Base-by-base conservation (phyloP, 805 yeast species). In the Kodamaea fukazawae region DNA sequence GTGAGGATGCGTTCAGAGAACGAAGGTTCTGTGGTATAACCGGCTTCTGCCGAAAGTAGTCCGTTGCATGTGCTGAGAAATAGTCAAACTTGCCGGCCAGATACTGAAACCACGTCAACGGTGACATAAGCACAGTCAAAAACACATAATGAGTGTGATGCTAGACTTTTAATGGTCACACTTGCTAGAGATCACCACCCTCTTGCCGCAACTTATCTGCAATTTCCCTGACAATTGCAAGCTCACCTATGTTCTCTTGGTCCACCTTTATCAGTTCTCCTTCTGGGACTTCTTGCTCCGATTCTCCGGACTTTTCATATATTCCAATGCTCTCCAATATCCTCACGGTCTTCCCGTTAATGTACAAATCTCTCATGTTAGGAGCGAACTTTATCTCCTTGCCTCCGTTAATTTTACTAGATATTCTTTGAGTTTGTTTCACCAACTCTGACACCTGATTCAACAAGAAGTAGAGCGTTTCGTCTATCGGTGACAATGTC, bases 401-500 rank as follows among this genome's bases (percentile, higher is more conserved):
- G 40, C 56, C 59, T 8, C 46, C 44, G 11, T 52, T 47, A 13
- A 66, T 38, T 55, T 58, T 58, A 22, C 38, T 38, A 29, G 57
- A 52, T 9, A 69, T 48, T 10, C 38, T 43, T n/a, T 49, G 54
- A 1, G 60, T 53, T 38, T 64, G 63, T 5, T 38, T 46, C 4
- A 66, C 53, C 42, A 68, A 57, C n/a, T 55, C 68, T 25, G 64
- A 61, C 6, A 69, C 70, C 47, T 75, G 77, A 14, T 61, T 58
- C 7, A 73, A 48, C 27, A 76, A 46, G 44, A 71, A 76, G 48
- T 65, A 63, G 9, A 76, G 50, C 5, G 73, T 69, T 41, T 76
- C 79, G 40, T 70, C 70, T 12, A 76, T 45, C 3, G 80, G 79
- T 10, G 69, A 58, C 16, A 75, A 51, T 6, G 64, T 48, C 34